Evolutionary conservation across 352 stramenopile genomes (phyloP).

Genomic region (Pythium brassicae): DNA sequence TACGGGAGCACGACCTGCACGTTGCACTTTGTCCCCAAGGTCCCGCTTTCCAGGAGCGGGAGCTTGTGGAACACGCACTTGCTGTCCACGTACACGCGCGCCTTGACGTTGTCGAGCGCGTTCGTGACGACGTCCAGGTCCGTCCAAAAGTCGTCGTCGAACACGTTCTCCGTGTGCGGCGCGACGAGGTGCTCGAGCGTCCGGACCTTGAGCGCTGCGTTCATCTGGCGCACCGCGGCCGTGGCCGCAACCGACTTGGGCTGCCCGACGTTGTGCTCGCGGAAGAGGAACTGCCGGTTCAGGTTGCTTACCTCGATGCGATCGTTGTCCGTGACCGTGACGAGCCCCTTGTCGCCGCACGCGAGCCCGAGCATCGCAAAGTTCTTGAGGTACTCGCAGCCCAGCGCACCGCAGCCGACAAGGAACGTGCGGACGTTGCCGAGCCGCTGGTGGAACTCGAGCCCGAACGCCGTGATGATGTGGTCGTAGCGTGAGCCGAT

Average conservation of each 20-base stretch:
- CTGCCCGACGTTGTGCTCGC: conserved; percentile 83
- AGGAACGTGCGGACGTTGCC: conserved; percentile 77
- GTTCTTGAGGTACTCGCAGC: conserved; percentile 86
- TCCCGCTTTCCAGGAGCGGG: conserved; percentile 97
- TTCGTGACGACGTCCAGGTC: conserved; percentile 96
- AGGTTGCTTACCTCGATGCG: conserved; percentile 87
- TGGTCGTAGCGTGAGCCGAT: conserved; percentile 77
- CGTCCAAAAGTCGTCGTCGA: conserved; percentile 80
- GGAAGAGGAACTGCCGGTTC: conserved; percentile 85
- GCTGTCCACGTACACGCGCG: conserved; percentile 97
- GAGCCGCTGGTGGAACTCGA: conserved; percentile 64
- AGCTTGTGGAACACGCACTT: conserved; percentile 97
- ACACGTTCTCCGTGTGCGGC: conserved; percentile 77
- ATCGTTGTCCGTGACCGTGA: conserved; percentile 85
- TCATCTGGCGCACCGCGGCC: conserved; percentile 72
- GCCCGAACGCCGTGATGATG: conserved; percentile 65
- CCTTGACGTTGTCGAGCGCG: conserved; percentile 98
- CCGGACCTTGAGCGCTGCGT: conserved; percentile 70
- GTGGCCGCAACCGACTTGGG: conserved; percentile 82
- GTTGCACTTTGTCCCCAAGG: conserved; percentile 98
- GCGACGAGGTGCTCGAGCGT: conserved; percentile 77
- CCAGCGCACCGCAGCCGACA: conserved; percentile 74
- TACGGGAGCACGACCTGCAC: conserved; percentile 88
- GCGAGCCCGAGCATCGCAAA: conserved; percentile 81
- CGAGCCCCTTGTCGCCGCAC: conserved; percentile 69